These are phyloP conservation scores for Microstroma glucosiphilum DNA, from an alignment of 1,284 basidiomycete species.

Conservation along the genomic window DNA sequence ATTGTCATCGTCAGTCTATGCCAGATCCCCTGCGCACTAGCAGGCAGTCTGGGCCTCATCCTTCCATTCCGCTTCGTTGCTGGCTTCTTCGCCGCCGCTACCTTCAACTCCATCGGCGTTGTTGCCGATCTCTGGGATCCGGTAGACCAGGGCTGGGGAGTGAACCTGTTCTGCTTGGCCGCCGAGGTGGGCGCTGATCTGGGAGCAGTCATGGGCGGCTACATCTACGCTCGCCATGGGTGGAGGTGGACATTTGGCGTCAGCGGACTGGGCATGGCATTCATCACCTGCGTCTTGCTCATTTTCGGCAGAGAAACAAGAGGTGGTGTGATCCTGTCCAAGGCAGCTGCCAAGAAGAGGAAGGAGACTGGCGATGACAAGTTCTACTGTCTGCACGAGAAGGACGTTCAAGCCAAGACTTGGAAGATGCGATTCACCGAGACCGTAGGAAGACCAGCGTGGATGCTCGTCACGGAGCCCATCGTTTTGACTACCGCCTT, in stretches of 20 bases:
- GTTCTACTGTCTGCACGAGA: slow-evolving; percentile 50
- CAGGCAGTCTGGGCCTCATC: slow-evolving; percentile 24
- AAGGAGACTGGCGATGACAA: slow-evolving; percentile 47
- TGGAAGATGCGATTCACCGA: slow-evolving; percentile 31
- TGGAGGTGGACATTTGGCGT: slow-evolving; percentile 42
- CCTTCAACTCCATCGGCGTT: slow-evolving; percentile 37
- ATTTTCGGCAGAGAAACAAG: slow-evolving; percentile 38
- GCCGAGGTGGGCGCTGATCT: slow-evolving; percentile 30
- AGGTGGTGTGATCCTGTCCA: slow-evolving; percentile 44
- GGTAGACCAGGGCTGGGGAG: slow-evolving; percentile 34
- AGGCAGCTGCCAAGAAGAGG: slow-evolving; percentile 45
- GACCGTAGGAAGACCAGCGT: slow-evolving; percentile 33
- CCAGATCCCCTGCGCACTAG: slow-evolving; percentile 32
- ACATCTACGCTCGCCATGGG: slow-evolving; percentile 20
- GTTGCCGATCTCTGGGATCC: slow-evolving; percentile 33
- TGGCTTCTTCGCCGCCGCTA: slow-evolving; percentile 31
- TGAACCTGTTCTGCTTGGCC: slow-evolving; percentile 32
- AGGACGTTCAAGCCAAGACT: slow-evolving; percentile 33
- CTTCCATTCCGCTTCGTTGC: slow-evolving; percentile 34
- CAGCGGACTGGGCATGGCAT: slow-evolving; percentile 26
- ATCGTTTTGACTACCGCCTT: slow-evolving; percentile 40
- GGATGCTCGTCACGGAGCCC: slow-evolving; percentile 48
- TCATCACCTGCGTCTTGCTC: slow-evolving; percentile 20
- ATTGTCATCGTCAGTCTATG: slow-evolving; percentile 18
- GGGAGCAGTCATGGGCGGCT: slow-evolving; percentile 31